Evolutionary conservation across 2,329 filamentous ascomycete species (phyloP).

Genomic region (Didymella exigua): DNA sequence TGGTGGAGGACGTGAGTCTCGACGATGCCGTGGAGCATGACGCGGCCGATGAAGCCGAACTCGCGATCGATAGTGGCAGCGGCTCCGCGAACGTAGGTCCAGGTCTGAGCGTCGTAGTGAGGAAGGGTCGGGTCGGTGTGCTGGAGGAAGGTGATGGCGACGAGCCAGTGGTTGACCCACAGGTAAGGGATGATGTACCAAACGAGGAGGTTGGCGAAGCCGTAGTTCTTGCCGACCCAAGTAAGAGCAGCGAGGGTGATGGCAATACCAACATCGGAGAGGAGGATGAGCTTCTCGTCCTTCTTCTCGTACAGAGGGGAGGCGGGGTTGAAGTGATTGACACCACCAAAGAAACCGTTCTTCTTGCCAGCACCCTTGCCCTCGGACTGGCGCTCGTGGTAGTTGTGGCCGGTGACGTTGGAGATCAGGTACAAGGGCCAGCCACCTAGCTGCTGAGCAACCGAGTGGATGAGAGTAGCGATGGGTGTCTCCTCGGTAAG

Average conservation of each 20-base stretch:
- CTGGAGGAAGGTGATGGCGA: slow-evolving; percentile 96
- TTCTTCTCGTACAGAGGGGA: slow-evolving; percentile 91
- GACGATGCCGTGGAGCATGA: slow-evolving; percentile 92
- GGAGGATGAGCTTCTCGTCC: slow-evolving; percentile 82
- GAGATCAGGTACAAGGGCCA: slow-evolving; percentile 90
- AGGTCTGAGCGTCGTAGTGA: slow-evolving; percentile 84
- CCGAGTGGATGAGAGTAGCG: slow-evolving; percentile 72
- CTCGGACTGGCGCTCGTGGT: slow-evolving; percentile 87
- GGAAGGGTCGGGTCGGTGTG: slow-evolving; percentile 94
- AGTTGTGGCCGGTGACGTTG: slow-evolving; percentile 97
- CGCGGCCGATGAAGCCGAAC: slow-evolving; percentile 92
- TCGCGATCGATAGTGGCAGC: slow-evolving; percentile 96
- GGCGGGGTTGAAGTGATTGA: slow-evolving; percentile 92
- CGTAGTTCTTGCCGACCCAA: slow-evolving; percentile 75
- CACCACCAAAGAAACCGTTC: slow-evolving; percentile 79
- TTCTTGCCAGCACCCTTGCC: slow-evolving; percentile 91
- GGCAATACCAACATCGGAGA: slow-evolving; percentile 79
- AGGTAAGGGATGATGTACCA: slow-evolving; percentile 97
- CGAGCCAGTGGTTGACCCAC: slow-evolving; percentile 99
- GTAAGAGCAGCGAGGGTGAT: slow-evolving; percentile 67
- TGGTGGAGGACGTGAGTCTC: slow-evolving; percentile 98
- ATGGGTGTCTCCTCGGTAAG: slow-evolving; percentile 94
- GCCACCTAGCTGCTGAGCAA: slow-evolving; percentile 86
- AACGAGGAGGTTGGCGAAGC: slow-evolving; percentile 83
- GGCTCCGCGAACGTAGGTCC: slow-evolving; percentile 92